Evolutionary conservation across 306 rosid species (phyloP).

Genomic region (Myrica gale): DNA sequence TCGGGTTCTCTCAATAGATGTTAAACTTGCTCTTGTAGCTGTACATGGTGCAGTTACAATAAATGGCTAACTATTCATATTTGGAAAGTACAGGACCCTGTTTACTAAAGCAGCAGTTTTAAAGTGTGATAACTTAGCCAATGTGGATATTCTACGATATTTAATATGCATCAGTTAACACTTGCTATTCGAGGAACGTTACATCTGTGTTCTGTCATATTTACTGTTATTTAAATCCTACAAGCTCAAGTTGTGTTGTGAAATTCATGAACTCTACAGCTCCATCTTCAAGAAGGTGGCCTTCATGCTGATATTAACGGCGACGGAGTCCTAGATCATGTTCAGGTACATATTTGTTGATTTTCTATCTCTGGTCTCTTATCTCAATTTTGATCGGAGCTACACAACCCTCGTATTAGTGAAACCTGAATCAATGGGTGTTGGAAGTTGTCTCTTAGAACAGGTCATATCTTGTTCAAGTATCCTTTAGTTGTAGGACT

Average conservation of each 20-base stretch:
- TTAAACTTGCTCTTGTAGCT: neutral
- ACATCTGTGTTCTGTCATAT: constrained; percentile 6
- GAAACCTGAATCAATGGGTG: neutral
- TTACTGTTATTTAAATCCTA: constrained; percentile 12
- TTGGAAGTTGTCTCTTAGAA: neutral
- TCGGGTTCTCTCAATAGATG: neutral
- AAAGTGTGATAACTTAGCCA: neutral
- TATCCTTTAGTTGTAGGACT: neutral
- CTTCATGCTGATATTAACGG: constrained; percentile 98
- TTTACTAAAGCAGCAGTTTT: constrained; percentile 14
- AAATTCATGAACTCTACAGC: constrained; percentile 52
- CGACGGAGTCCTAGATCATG: constrained; percentile 98
- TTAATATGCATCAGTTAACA: constrained; percentile 8
- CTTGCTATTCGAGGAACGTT: constrained; percentile 6
- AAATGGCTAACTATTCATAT: neutral
- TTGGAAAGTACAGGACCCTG: neutral
- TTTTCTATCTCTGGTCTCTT: constrained; percentile 14
- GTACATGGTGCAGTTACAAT: neutral
- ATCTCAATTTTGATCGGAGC: neutral
- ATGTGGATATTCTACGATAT: constrained; percentile 13
- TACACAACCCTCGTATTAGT: neutral
- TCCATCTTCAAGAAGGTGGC: constrained; percentile 97
- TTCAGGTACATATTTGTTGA: constrained; percentile 62
- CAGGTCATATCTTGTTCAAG: neutral
- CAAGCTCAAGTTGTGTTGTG: constrained; percentile 21